Conservation (phyloP, 2,329 filamentous ascomycete species). For the Phialemoniopsis sp. region DNA sequence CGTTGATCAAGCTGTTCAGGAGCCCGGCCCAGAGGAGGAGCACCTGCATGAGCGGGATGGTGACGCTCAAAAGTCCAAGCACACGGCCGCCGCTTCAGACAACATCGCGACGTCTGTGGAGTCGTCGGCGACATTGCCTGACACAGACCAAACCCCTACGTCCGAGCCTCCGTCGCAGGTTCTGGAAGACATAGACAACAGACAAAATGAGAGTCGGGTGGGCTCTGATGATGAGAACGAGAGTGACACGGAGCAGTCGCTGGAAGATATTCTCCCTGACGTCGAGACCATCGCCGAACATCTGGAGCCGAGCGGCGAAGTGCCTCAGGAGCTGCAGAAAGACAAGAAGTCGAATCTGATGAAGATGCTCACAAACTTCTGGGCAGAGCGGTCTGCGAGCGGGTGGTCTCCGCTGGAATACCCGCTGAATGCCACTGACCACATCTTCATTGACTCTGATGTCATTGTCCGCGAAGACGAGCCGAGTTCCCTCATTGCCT, state of each 20-base stretch:
- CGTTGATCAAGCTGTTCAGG: slow-evolving; percentile 87
- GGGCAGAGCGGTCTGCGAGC: slow-evolving; percentile 94
- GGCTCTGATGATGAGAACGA: slow-evolving; percentile 66
- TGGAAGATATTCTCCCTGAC: slow-evolving; percentile 65
- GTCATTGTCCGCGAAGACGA: slow-evolving; percentile 97
- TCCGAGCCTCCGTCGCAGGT: slow-evolving; percentile 10
- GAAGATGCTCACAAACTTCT: slow-evolving; percentile 96
- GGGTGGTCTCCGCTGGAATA: slow-evolving; percentile 93
- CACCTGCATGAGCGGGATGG: slow-evolving; percentile 25
- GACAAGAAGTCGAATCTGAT: slow-evolving; percentile 91
- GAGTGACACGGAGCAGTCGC: slow-evolving; percentile 69
- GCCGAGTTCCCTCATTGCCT: slow-evolving; percentile 91
- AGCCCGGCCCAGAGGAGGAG: slow-evolving; percentile 67
- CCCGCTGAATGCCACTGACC: slow-evolving; percentile 80
- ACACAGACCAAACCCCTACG: slow-evolving; percentile 5
- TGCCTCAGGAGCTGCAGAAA: slow-evolving; percentile 74
- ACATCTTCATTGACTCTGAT: slow-evolving; percentile 95
- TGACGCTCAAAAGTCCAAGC: not conserved
- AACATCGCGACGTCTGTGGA: slow-evolving; percentile 2
- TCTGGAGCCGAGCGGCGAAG: slow-evolving; percentile 56
- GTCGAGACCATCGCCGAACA: slow-evolving; percentile 60
- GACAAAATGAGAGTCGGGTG: slow-evolving; percentile 48
- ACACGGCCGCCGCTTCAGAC: too few species aligned
- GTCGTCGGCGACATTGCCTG: slow-evolving; percentile 6
- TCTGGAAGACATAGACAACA: slow-evolving; percentile 19